These are phyloP conservation scores for Coemansia sp. DNA, from an alignment of 192 early-diverging fungal species.

Conservation along the genomic window DNA sequence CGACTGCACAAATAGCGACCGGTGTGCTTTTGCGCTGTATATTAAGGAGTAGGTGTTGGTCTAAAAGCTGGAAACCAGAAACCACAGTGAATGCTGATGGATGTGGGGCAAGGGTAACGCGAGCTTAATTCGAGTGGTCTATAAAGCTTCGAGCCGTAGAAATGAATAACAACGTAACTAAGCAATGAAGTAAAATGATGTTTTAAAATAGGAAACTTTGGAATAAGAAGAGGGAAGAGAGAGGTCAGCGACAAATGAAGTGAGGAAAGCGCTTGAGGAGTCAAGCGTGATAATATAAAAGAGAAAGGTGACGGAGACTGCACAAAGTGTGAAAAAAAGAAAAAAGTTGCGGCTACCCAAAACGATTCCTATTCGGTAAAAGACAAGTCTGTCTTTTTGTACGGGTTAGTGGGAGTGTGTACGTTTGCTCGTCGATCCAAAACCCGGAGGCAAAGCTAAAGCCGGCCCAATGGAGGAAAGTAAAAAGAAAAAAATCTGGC, in stretches of 20 bases:
- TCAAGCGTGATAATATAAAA: neutral
- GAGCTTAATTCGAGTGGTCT: no score
- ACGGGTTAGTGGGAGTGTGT: no score
- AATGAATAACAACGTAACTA: slow-evolving; percentile 1
- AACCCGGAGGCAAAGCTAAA: neutral
- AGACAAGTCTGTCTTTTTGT: neutral
- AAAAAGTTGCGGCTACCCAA: slow-evolving; percentile 1
- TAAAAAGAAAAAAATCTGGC: neutral
- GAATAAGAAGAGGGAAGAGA: neutral
- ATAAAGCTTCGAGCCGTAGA: slow-evolving; percentile 1
- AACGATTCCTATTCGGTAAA: neutral
- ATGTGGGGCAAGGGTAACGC: no score
- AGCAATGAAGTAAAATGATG: neutral
- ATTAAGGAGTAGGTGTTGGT: no score
- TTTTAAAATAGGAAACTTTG: neutral
- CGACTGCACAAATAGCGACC: neutral
- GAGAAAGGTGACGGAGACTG: neutral
- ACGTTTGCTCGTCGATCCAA: neutral
- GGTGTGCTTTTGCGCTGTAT: no score
- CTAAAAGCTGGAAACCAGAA: no score
- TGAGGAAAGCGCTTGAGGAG: neutral
- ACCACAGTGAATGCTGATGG: no score
- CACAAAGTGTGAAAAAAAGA: neutral
- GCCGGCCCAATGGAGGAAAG: neutral
- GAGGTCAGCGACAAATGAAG: neutral